Evolutionary conservation across 768 basidiomycete genomes (phyloP), one percentile per base, ranked within the genome.

Genomic region (Pleurotus citrinopileatus): DNA sequence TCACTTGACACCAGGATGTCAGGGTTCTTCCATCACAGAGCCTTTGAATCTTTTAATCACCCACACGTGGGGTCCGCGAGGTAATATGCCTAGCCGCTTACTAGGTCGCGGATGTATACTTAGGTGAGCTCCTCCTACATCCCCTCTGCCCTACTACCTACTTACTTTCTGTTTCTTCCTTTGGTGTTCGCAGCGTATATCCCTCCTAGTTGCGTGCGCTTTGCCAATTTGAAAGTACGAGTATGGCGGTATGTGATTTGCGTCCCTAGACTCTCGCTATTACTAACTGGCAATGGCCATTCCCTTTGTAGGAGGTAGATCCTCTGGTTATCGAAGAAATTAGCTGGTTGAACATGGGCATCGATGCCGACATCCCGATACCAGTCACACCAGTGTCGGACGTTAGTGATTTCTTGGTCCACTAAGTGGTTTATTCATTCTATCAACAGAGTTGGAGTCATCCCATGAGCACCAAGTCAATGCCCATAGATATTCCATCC

Each of bases 41-140:
- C 45, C 45, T 47, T 47, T 47, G 45, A 28, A 29, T n/a, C 29
- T 51, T 51, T 51, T 36, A 36, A 36, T 51, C 48, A 51, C 48
- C 48, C 34, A 51, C 48, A 51, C 48, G 48, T 51, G 48, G n/a
- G 20, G 29, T 32, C 28, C 32, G 48, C 34, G 48, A 51, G 48
- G 48, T 51, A 27, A 40, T n/a, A 34, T 51, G 28, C 28, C 48
- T 37, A 51, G 29, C 23, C 48, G 22, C 29, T 51, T 51, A 51
- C 48, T 19, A 51, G 48, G n/a, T 51, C 48, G 22, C 32, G 32
- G 8, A 19, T 23, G 48, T 36, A 51, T 15, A 40, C 38, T 40
- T 40, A 26, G 48, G 29, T 28, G 29, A 47, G 10, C 28, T 17
- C 26, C 29, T 32, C 48, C 48, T 51, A 15, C 34, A 17, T 32